Evolutionary conservation across 2,329 filamentous ascomycete species (phyloP).

Genomic region (Xylaria sp.): DNA sequence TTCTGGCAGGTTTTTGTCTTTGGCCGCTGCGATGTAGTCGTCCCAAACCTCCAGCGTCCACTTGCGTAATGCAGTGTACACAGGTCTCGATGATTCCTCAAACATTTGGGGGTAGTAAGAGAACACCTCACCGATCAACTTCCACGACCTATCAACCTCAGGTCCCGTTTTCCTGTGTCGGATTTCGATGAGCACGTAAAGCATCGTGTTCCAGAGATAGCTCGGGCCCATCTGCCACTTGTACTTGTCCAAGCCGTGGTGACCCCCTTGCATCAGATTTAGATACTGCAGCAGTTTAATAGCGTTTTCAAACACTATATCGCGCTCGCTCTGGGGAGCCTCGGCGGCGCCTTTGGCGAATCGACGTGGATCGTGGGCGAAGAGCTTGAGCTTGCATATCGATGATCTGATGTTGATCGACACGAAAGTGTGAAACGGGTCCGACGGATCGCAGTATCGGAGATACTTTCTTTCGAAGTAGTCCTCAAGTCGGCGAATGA

Average conservation of each 20-base stretch:
- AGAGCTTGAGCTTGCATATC: conserved; percentile 28
- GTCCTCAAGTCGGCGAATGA: conserved; percentile 40
- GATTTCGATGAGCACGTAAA: conserved; percentile 37
- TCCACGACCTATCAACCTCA: conserved; percentile 34
- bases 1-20: conserved; percentile 22
- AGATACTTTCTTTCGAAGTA: conserved; percentile 41
- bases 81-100: conserved; percentile 23
- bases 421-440: conserved; percentile 23
- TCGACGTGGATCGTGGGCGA: conserved; percentile 25
- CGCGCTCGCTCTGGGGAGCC: conserved; percentile 24
- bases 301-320: conserved; percentile 28
- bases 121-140: conserved; percentile 30
- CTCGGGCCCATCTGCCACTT: conserved; percentile 33
- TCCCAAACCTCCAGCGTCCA: conserved; percentile 37
- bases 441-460: conserved; percentile 40
- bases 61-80: conserved; percentile 31
- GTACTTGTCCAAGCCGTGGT: conserved; percentile 31
- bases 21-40: conserved; percentile 25
- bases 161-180: conserved; percentile 30
- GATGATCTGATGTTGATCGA: conserved; percentile 19
- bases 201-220: conserved; percentile 36
- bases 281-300: conserved; percentile 28
- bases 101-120: conserved; percentile 28
- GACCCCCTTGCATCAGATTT: conserved; percentile 19
- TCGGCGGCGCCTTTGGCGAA: conserved; percentile 14